A percentile compares a stretch with the other conserved stretches of the same genome.
These are phyloP conservation scores for Diaporthe sp. DNA, from an alignment of 2,329 filamentous ascomycete species.

Conservation along the genomic window DNA sequence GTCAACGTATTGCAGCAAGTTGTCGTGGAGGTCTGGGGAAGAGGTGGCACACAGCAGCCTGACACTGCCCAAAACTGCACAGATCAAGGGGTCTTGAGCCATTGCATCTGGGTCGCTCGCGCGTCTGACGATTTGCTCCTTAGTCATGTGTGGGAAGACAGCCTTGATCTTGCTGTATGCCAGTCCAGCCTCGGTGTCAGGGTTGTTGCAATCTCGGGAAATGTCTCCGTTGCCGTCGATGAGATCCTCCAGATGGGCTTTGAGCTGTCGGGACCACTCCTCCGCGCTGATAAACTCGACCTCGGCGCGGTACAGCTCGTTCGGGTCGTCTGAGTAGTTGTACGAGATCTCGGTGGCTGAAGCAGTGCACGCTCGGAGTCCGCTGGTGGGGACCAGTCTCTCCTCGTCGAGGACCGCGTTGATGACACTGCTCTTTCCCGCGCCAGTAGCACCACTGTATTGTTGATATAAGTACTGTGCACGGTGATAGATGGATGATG, in stretches of 20 bases:
- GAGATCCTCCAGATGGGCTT: constrained; percentile 63
- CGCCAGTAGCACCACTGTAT: constrained; percentile 67
- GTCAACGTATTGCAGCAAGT: constrained; percentile 66
- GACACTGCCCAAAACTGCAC: constrained; percentile 61
- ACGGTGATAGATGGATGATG: too few relatives aligned
- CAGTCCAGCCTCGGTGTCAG: constrained; percentile 54
- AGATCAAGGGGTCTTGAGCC: constrained; percentile 56
- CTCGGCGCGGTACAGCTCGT: constrained; percentile 63
- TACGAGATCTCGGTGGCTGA: constrained; percentile 72
- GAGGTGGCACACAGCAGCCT: constrained; percentile 55
- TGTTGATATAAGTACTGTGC: not conserved
- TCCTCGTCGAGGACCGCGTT: constrained; percentile 75
- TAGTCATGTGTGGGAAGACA: constrained; percentile 58
- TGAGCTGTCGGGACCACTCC: constrained; percentile 68
- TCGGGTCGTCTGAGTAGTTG: constrained; percentile 60
- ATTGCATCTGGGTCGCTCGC: constrained; percentile 55
- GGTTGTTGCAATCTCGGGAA: constrained; percentile 46
- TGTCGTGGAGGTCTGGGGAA: constrained; percentile 58
- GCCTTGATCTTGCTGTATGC: constrained; percentile 66
- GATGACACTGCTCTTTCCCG: constrained; percentile 74
- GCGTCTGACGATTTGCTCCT: constrained; percentile 54
- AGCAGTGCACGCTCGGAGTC: constrained; percentile 74
- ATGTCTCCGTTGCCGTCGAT: constrained; percentile 54
- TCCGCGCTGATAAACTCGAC: constrained; percentile 68
- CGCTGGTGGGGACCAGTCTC: constrained; percentile 58